Evolutionary conservation across 176 grass and related monocot species (phyloP).

Genomic region (Phyllostachys edulis): DNA sequence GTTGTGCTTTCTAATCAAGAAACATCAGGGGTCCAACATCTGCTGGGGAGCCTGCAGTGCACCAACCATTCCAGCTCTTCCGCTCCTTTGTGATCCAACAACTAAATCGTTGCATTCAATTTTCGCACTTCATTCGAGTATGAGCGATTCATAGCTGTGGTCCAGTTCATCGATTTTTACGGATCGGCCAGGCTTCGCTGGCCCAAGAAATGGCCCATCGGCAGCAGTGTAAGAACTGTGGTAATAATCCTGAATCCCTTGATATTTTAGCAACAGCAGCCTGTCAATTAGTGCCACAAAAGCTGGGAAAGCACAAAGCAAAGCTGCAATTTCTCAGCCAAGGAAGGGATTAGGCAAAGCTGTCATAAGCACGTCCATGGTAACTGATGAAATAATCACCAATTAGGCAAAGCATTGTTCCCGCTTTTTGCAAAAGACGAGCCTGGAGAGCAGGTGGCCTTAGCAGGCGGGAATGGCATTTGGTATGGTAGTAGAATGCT

Average conservation of each 20-base stretch:
- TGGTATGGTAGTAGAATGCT: conserved; percentile 14
- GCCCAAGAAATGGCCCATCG: conserved; percentile 31
- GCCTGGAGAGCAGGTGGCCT: background rate
- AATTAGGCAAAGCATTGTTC: conserved; percentile 18
- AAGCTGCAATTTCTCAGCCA: conserved; percentile 27
- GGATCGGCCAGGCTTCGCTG: background rate
- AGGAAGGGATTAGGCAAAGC: conserved; percentile 43
- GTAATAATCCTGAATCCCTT: conserved; percentile 19
- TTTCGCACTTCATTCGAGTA: conserved; percentile 18
- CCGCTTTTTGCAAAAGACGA: background rate
- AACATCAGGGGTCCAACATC: conserved; percentile 42
- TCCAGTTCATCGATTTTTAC: background rate
- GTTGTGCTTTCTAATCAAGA: conserved; percentile 42
- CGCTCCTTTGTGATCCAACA: conserved; percentile 35
- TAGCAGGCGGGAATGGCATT: conserved; percentile 26
- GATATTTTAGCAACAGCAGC: conserved; percentile 19
- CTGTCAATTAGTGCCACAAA: conserved; percentile 33
- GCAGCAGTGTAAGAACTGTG: background rate
- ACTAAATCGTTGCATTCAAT: conserved; percentile 49
- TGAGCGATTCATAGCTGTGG: conserved; percentile 12
- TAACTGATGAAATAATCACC: conserved; percentile 14
- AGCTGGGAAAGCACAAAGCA: conserved; percentile 36
- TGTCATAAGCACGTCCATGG: background rate
- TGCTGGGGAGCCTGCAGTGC: conserved; percentile 16
- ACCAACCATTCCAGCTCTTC: conserved; percentile 41